Evolutionary conservation across 805 yeast genomes (phyloP).

Genomic region (Cyberlindnera suaveolens): DNA sequence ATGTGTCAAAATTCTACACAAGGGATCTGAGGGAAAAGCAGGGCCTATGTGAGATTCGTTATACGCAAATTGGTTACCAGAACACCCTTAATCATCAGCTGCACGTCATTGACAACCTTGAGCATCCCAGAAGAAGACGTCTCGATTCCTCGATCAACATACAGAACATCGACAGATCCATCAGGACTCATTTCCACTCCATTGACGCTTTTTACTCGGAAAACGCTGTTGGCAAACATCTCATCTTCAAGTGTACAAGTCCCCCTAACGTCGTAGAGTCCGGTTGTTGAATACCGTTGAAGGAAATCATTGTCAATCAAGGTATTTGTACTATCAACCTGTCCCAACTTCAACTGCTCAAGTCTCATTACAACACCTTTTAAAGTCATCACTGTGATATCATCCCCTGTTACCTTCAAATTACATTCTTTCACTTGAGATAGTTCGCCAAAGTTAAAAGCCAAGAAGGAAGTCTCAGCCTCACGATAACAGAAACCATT

Average conservation of each 20-base stretch:
- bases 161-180: background rate
- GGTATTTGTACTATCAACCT: slow-evolving; percentile 28
- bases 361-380: slow-evolving; percentile 25
- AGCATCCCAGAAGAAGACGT: slow-evolving; percentile 1
- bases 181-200: slow-evolving; percentile 12
- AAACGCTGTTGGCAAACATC: slow-evolving; percentile 10
- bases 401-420: background rate
- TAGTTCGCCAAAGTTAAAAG: slow-evolving; percentile 13
- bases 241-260: slow-evolving; percentile 9
- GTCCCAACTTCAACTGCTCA: slow-evolving; percentile 38
- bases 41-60: background rate
- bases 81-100: slow-evolving; percentile 6
- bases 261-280: slow-evolving; percentile 2
- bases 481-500: slow-evolving; percentile 9
- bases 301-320: background rate
- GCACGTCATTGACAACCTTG: slow-evolving; percentile 3
- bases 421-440: background rate
- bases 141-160: background rate
- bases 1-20: too few species aligned
- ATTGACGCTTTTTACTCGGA: slow-evolving; percentile 17
- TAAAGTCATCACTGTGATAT: background rate
- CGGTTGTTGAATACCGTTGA: background rate
- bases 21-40: too few species aligned
- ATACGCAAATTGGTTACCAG: slow-evolving; percentile 11
- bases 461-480: slow-evolving; percentile 7